Conservation (phyloP, 148 eudicot genomes). For the Camellia lanceoleosa region DNA sequence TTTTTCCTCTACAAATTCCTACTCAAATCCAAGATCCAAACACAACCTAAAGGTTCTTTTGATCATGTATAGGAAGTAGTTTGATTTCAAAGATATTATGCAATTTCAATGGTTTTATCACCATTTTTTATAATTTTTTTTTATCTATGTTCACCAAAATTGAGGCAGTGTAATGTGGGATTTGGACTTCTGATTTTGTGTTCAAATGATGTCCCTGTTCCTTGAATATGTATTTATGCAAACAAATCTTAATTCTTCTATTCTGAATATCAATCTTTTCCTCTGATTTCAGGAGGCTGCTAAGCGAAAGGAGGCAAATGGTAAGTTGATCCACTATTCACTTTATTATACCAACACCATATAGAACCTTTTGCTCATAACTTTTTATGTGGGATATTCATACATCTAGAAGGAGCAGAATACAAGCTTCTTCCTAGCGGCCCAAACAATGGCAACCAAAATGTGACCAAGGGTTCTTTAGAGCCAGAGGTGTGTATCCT, state of each 20-base stretch:
- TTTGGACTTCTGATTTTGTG: not conserved
- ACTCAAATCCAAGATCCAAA: no score
- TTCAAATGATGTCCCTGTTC: not conserved
- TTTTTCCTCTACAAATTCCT: no score
- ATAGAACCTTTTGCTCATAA: not conserved
- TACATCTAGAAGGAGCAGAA: slow-evolving; percentile 44
- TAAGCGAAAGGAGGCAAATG: slow-evolving; percentile 43
- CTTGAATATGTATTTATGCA: not conserved
- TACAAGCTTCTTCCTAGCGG: slow-evolving; percentile 71
- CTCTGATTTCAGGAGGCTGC: slow-evolving; percentile 61
- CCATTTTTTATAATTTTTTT: not conserved
- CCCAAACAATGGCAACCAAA: slow-evolving; percentile 32
- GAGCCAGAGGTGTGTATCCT: slow-evolving; percentile 40
- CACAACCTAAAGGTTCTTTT: not conserved
- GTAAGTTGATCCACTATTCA: slow-evolving; percentile 31
- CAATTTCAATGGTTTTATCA: not conserved
- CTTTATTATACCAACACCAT: slow-evolving; percentile 1
- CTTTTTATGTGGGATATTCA: not conserved
- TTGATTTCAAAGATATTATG: not conserved
- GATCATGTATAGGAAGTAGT: not conserved
- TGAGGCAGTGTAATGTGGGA: not conserved
- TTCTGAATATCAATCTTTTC: not conserved
- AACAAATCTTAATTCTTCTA: not conserved
- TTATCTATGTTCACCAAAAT: not conserved
- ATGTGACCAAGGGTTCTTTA: slow-evolving; percentile 20